Base-by-base conservation (phyloP, 208 protist genomes). In the Leishmania amazonensis region DNA sequence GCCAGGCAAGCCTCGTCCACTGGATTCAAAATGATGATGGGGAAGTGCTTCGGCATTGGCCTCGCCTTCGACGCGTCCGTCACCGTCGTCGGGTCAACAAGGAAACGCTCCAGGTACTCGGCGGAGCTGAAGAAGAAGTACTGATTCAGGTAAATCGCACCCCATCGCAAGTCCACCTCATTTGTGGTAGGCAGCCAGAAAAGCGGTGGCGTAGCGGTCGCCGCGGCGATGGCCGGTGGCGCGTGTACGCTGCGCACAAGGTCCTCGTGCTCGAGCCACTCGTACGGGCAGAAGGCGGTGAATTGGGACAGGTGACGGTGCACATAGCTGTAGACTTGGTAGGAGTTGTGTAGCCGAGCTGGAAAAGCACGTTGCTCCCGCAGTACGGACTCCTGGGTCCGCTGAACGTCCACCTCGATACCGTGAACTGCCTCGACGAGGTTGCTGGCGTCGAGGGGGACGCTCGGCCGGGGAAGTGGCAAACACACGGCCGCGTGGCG, bases 261-360 rank as follows among this genome's bases (percentile, higher is more conserved):
- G 73, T 95, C 84, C 5, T 75, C 79, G 70, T 95, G 74, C 62
- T 94, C 85, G 24, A 88, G 75, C 95, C 95, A 98, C 74, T 87
- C 88, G 84, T 95, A 95, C 21, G 95, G 92, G 87, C 95, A 98
- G 84, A 90, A 98, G 79, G 85, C 89, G 53, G 79, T 54, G 81
- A 94, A 98, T 70, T 90, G 78, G n/a, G 92, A 96, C 28, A 95
- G 84, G 73, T 90, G 62, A 7, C 57, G 76, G 45, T 87, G 81
- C 28, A 95, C 58, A 54, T 87, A 19, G 11, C 49, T 70, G 21
- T 64, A 77, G 8, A 89, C 83, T 54, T 90, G 84, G 81, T 93
- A 94, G 3, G 85, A 77, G 51, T 92, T 83, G n/a, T 81, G 42
- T 15, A 96, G 81, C 47, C 81, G 71, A 8, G 90, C 78, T 38